Evolutionary conservation across 2,329 filamentous ascomycete species (phyloP).

Genomic region (Cladosporium sp.): DNA sequence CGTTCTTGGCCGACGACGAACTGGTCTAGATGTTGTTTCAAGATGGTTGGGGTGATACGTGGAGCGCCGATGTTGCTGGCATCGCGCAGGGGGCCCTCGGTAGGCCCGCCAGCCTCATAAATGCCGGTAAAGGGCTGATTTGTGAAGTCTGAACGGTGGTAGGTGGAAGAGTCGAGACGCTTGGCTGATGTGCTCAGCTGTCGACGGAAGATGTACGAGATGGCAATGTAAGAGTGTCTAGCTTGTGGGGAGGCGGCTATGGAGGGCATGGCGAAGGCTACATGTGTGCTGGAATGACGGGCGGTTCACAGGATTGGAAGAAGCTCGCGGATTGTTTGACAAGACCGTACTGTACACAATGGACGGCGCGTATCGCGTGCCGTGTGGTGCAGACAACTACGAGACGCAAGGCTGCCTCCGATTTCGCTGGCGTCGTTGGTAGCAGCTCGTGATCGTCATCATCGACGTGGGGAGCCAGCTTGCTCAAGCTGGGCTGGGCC

Average conservation of each 20-base stretch:
- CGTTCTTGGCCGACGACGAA: constrained; percentile 95
- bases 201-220: constrained; percentile 28
- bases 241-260: constrained; percentile 35
- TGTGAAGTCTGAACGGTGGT: constrained; percentile 57
- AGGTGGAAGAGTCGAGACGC: constrained; percentile 4
- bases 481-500: too few species aligned
- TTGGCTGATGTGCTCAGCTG: constrained; percentile 7
- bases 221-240: constrained; percentile 37
- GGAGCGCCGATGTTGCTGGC: constrained; percentile 55
- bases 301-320: too few species aligned
- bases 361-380: too few species aligned
- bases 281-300: not conserved
- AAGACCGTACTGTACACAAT: too few species aligned
- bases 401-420: too few species aligned
- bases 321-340: not conserved
- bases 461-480: too few species aligned
- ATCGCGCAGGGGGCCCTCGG: constrained; percentile 58
- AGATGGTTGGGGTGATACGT: constrained; percentile 56
- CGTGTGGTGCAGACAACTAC: too few species aligned
- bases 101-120: constrained; percentile 61
- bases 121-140: constrained; percentile 58
- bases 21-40: constrained; percentile 90
- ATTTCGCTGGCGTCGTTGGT: too few species aligned
- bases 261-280: constrained; percentile 14
- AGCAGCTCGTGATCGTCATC: too few species aligned